phyloP scores from a whole-genome alignment of 257 asterid genomes.

The Jacaranda copaia region DNA sequence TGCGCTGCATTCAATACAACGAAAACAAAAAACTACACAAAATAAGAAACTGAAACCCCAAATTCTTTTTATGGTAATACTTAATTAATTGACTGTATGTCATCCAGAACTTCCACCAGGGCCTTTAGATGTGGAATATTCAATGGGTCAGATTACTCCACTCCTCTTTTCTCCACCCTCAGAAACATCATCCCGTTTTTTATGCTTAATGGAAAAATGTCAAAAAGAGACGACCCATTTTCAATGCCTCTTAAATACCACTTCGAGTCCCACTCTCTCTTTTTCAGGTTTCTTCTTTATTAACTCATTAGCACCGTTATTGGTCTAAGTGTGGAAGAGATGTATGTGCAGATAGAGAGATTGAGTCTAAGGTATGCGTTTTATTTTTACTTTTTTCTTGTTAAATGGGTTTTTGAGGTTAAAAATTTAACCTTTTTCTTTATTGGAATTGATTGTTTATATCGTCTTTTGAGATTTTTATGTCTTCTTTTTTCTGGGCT shows the following conservation, averaged over 20 bases:
- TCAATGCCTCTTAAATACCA: conserved; percentile 15
- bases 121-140: conserved; percentile 30
- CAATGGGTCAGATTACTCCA: conserved; percentile 38
- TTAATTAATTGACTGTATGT: background rate
- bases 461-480: background rate
- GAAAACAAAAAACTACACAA: background rate
- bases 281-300: background rate
- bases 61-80: background rate
- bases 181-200: background rate
- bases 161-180: background rate
- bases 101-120: background rate
- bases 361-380: background rate
- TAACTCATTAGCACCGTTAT: background rate
- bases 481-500: background rate
- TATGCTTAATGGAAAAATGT: background rate
- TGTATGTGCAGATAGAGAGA: background rate
- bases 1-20: background rate
- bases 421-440: background rate
- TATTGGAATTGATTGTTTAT: background rate
- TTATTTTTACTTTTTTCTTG: background rate
- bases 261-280: background rate
- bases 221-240: background rate
- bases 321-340: background rate
- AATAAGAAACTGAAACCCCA: background rate
- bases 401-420: conserved; percentile 6